Conservation (phyloP, 2,329 filamentous ascomycete genomes). For the Colletotrichum euphorbiae region DNA sequence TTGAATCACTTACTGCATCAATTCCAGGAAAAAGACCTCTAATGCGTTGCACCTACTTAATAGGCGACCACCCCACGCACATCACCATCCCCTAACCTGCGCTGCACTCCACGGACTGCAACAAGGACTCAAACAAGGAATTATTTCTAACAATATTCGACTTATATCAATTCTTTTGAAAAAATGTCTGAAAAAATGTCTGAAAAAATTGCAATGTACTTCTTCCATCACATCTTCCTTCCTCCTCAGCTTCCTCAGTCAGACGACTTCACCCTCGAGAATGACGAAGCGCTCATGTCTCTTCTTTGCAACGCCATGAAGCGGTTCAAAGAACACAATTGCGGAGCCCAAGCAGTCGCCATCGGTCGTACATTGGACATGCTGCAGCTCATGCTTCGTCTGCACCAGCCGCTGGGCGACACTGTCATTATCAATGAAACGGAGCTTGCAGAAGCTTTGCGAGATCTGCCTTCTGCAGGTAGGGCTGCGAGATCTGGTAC, state of each 20-base stretch:
- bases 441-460: background rate
- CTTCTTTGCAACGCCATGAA: no score
- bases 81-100: no score
- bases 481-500: no score
- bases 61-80: no score
- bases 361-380: background rate
- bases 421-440: background rate
- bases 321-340: background rate
- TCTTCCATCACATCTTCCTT: conserved; percentile 47
- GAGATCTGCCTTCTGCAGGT: background rate
- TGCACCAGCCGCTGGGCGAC: background rate
- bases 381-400: background rate
- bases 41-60: no score
- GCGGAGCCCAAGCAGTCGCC: background rate
- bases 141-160: no score
- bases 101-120: background rate
- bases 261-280: conserved; percentile 31
- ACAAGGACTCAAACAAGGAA: background rate
- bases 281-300: background rate
- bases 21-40: no score
- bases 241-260: conserved; percentile 45
- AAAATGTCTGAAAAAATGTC: background rate
- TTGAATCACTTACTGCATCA: no score
- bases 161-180: no score
- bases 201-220: background rate